Percentiles rank a stretch among this genome's conserved stretches.
Evolutionary conservation across 306 rosid genomes (phyloP).

Genomic region (Amphicarpaea edgeworthii): DNA sequence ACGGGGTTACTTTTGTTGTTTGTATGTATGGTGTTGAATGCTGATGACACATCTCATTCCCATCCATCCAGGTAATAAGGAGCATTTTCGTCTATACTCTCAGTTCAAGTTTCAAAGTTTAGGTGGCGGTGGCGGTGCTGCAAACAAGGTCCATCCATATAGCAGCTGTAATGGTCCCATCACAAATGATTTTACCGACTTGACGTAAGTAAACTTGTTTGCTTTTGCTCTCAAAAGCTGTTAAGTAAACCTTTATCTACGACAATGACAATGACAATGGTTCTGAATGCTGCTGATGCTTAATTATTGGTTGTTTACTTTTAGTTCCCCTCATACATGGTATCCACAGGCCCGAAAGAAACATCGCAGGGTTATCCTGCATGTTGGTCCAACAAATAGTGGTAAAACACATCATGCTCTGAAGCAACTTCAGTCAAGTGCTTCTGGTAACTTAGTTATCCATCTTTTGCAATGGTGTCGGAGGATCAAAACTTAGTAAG

Average conservation of each 20-base stretch:
- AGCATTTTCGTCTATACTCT: conserved; percentile 34
- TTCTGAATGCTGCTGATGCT: conserved; percentile 32
- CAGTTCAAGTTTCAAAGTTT: conserved; percentile 51
- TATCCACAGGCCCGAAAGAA: conserved; percentile 86
- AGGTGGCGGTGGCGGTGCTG: conserved; percentile 47
- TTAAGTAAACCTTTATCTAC: not conserved
- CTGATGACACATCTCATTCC: conserved; percentile 22
- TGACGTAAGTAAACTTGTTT: conserved; percentile 59
- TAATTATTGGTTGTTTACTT: conserved; percentile 39
- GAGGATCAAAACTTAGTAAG: conserved; percentile 28
- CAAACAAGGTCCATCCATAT: conserved; percentile 52
- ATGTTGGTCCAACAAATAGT: conserved; percentile 97
- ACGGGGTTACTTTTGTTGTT: conserved; percentile 25
- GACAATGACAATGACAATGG: too few relatives aligned
- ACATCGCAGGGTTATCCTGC: conserved; percentile 81
- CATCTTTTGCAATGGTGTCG: conserved; percentile 23
- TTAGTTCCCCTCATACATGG: conserved; percentile 93
- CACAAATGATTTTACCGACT: conserved; percentile 69
- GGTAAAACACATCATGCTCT: conserved; percentile 94
- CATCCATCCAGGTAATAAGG: conserved; percentile 58
- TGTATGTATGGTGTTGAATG: conserved; percentile 15
- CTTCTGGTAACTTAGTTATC: conserved; percentile 71
- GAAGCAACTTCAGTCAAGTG: conserved; percentile 80
- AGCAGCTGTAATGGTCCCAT: conserved; percentile 55
- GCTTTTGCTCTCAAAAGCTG: conserved; percentile 10